Evolutionary conservation across 345 rosid genomes (phyloP).

Genomic region (Boechera retrofracta): DNA sequence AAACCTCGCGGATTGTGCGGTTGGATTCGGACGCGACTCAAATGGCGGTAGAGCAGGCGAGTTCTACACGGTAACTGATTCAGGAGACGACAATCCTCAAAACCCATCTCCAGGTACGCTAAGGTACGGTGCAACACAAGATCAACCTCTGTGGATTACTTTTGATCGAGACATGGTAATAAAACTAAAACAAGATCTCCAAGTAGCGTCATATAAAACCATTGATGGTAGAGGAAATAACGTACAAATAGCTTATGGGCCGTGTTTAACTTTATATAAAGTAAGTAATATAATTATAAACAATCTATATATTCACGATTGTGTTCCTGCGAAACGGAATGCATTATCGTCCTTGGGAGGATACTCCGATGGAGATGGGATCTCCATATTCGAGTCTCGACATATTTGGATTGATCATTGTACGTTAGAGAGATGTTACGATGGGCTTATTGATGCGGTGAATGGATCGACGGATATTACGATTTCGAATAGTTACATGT

Average conservation of each 20-base stretch:
- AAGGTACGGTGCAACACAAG: conserved; percentile 58
- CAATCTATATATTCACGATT: conserved; percentile 62
- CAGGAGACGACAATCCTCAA: conserved; percentile 47
- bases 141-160: conserved; percentile 71
- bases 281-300: conserved; percentile 66
- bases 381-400: conserved; percentile 57
- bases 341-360: conserved; percentile 41
- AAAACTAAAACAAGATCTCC: conserved; percentile 56
- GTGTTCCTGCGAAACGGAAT: conserved; percentile 51
- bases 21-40: conserved; percentile 73
- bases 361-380: conserved; percentile 70
- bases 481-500: conserved; percentile 69
- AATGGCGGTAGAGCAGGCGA: conserved; percentile 67
- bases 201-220: conserved; percentile 62
- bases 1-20: conserved; percentile 60
- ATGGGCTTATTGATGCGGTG: conserved; percentile 70
- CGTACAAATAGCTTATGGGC: conserved; percentile 60
- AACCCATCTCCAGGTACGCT: conserved; percentile 60
- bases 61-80: conserved; percentile 50
- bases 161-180: conserved; percentile 69
- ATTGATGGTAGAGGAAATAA: conserved; percentile 70
- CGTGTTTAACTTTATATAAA: conserved; percentile 61
- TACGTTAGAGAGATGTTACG: conserved; percentile 59
- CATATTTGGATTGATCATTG: conserved; percentile 80
- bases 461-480: conserved; percentile 67